Percentiles rank a stretch among this genome's conserved stretches.
Conservation (phyloP, 2,329 filamentous ascomycete species). For the Penicillium sp. region DNA sequence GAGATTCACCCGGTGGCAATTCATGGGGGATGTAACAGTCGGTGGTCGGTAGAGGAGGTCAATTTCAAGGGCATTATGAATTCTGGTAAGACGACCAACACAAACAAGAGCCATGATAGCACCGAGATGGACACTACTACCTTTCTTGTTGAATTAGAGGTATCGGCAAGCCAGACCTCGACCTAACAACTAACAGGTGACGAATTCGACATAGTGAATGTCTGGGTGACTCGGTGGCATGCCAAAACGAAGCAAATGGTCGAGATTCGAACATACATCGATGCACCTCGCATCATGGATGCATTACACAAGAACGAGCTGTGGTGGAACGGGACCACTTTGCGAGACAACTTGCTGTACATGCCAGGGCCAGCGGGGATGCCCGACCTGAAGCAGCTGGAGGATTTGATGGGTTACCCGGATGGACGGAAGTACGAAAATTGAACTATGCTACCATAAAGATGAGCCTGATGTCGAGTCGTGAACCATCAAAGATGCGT, state of each 20-base stretch:
- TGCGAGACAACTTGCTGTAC: conserved; percentile 32
- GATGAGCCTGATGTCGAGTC: too few relatives aligned
- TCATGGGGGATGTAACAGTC: conserved; percentile 35
- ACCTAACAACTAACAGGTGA: conserved; percentile 24
- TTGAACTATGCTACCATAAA: conserved; percentile 1
- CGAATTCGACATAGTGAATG: conserved; percentile 35
- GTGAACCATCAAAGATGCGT: background rate
- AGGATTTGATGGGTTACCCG: conserved; percentile 31
- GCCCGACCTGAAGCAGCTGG: conserved; percentile 32
- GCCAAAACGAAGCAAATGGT: conserved; percentile 31
- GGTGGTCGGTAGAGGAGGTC: conserved; percentile 38
- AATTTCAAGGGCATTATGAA: conserved; percentile 36
- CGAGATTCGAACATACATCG: conserved; percentile 38
- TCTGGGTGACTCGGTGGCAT: conserved; percentile 39
- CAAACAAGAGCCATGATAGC: background rate
- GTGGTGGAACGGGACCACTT: conserved; percentile 36
- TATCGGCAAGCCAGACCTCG: background rate
- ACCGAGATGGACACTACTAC: background rate
- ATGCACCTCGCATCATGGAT: conserved; percentile 31
- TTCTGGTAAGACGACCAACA: conserved; percentile 27
- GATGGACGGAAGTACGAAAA: conserved; percentile 31
- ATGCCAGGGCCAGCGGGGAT: conserved; percentile 38
- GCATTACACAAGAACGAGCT: conserved; percentile 36
- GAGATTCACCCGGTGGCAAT: conserved; percentile 35
- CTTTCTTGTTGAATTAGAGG: background rate